A percentile compares a stretch with the other conserved stretches of the same genome.
phyloP scores from a whole-genome alignment of 1,284 basidiomycete genomes.

The Schizophyllum amplum region DNA sequence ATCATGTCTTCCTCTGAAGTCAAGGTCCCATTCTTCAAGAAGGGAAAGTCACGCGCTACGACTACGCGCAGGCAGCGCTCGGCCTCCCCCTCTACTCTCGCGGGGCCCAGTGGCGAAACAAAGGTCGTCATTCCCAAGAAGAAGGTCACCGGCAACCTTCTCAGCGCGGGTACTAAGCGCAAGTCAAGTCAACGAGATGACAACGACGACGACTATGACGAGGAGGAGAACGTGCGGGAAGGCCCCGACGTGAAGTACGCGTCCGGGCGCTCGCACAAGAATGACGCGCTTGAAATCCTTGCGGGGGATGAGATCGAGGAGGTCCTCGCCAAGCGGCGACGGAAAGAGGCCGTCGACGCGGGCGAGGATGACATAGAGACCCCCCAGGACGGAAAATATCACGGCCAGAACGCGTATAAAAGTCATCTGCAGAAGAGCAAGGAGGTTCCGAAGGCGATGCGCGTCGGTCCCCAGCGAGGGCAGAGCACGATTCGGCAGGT shows the following conservation, averaged over 20 bases:
- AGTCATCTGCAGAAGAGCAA: conserved; percentile 77
- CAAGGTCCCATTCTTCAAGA: conserved; percentile 81
- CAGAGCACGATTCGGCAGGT: conserved; percentile 89
- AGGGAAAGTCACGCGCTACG: conserved; percentile 67
- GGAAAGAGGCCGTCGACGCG: conserved; percentile 40
- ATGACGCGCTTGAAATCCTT: conserved; percentile 63
- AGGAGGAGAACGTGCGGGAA: conserved; percentile 40
- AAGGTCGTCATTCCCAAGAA: conserved; percentile 70
- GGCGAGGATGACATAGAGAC: conserved; percentile 52
- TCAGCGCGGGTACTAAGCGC: conserved; percentile 83
- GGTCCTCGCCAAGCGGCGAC: conserved; percentile 55
- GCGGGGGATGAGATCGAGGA: conserved; percentile 75
- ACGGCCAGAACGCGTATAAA: conserved; percentile 77
- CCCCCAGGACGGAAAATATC: conserved; percentile 84
- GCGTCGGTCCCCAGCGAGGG: conserved; percentile 78
- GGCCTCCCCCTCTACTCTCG: conserved; percentile 41
- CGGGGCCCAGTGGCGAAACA: conserved; percentile 32
- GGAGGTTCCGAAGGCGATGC: conserved; percentile 83
- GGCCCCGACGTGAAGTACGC: conserved; percentile 79
- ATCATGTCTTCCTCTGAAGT: conserved; percentile 34
- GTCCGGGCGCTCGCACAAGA: conserved; percentile 57
- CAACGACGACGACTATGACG: conserved; percentile 32
- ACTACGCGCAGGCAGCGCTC: conserved; percentile 63
- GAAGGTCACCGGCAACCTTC: conserved; percentile 58
- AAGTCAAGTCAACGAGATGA: conserved; percentile 48